Base-by-base conservation (phyloP, 768 basidiomycete genomes). In the Calocybe indica region DNA sequence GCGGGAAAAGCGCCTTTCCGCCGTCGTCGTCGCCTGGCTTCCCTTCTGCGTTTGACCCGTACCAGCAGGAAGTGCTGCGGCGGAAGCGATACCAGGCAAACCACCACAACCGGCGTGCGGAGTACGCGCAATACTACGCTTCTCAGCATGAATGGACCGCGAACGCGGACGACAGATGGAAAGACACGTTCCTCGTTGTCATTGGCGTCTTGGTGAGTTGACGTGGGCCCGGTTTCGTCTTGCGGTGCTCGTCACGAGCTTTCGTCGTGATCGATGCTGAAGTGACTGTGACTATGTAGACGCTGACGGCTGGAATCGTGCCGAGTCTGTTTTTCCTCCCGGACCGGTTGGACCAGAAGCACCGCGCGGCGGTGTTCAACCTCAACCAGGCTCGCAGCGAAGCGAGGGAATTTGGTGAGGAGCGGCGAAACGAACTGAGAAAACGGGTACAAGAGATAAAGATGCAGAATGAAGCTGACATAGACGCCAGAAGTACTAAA, bases 341-440 rank as follows among this genome's bases (percentile, higher is more conserved):
- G 36, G 57, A 58, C 44, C 53, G 66, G 3, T 57, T 69, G 10
- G 74, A 76, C 34, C 67, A 67, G 51, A 64, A 62, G 0, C 83
- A 86, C 53, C 62, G 61, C 9, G 64, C 66, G 2, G 86, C 85
- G 0, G 76, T 72, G 1, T 62, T 65, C 7, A 84, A 83, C 52
- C 73, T 87, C 13, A 72, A 79, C 0, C 71, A 77, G 48, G 85
- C 82, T 4, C 72, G 80, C 12, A 58, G 61, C 10, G 84, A 84
- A 33, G 81, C 82, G 6, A 64, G 68, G 37, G 71, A 79, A 52
- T 60, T 74, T 36, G 83, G 85, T 0, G 70, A 67, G 36, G 74
- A 78, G 51, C 64, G 83, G 43, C 69, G 82, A 41, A 64, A 62
- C 38, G 73, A 72, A 47, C 72, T 86, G 49, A 66, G 71, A 31